Evolutionary conservation across 2,329 filamentous ascomycete genomes (phyloP).

Genomic region (Sporothrix luriei): DNA sequence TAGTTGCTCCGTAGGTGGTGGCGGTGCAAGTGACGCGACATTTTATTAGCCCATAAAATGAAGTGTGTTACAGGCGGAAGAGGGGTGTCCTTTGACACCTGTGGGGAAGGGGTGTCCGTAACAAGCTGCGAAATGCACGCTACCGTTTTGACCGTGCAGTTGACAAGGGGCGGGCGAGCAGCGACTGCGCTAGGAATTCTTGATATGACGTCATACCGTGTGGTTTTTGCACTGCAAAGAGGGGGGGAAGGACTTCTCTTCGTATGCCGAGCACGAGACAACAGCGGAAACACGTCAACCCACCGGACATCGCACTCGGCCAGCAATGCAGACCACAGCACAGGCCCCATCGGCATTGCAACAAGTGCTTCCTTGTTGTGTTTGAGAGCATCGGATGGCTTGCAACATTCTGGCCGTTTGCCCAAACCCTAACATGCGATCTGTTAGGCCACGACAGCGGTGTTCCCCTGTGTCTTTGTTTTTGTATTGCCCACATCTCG

Average conservation of each 20-base stretch:
- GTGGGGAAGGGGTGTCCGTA: slow-evolving; percentile 25
- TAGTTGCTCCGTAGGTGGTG: background rate
- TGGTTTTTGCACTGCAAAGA: background rate
- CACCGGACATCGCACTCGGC: slow-evolving; percentile 1
- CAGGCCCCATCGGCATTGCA: background rate
- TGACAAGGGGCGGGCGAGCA: slow-evolving; percentile 25
- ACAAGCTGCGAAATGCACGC: background rate
- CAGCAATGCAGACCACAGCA: slow-evolving; percentile 1
- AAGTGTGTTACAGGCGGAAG: background rate
- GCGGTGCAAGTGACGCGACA: background rate
- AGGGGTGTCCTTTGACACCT: slow-evolving; percentile 4
- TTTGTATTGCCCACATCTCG: background rate
- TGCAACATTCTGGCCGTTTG: background rate
- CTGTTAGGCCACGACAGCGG: background rate
- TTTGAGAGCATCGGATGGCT: background rate
- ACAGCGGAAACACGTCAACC: background rate
- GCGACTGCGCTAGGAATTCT: background rate
- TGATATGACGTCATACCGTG: slow-evolving; percentile 29
- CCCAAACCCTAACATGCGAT: background rate
- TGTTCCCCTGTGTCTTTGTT: slow-evolving; percentile 1
- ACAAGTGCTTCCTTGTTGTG: background rate
- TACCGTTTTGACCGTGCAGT: slow-evolving; percentile 24
- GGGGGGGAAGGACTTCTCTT: background rate
- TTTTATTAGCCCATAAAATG: background rate
- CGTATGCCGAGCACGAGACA: slow-evolving; percentile 1